Evolutionary conservation across 768 basidiomycete species (phyloP).

Genomic region (Boletus rubescentipes): DNA sequence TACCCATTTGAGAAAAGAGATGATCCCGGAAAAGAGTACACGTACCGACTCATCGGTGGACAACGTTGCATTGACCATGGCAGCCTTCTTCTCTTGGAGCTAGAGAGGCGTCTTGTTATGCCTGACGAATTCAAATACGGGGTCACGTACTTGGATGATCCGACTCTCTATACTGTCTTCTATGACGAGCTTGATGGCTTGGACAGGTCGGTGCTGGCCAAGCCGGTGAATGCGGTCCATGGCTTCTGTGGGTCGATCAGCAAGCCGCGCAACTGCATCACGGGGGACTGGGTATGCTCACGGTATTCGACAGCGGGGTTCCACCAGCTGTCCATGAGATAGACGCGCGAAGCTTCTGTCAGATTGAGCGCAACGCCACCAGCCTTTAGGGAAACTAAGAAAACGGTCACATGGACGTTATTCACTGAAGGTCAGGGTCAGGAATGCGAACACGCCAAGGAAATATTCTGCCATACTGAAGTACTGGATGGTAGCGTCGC

Average conservation of each 20-base stretch:
- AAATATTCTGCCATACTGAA: constrained; percentile 60
- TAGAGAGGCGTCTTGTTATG: constrained; percentile 24
- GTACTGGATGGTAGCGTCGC: constrained; percentile 92
- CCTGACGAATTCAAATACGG: not conserved
- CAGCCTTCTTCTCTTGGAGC: constrained; percentile 97
- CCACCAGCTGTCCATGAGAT: constrained; percentile 99
- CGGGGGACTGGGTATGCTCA: constrained; percentile 38
- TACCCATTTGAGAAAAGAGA: constrained; percentile 10
- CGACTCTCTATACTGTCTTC: constrained; percentile 97
- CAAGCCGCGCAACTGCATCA: not conserved
- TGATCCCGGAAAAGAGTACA: constrained; percentile 3
- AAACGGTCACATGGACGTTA: constrained; percentile 93
- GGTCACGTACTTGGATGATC: constrained; percentile 72
- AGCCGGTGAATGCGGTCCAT: constrained; percentile 98
- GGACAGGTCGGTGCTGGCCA: constrained; percentile 91
- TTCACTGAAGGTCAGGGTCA: constrained; percentile 58
- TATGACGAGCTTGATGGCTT: constrained; percentile 90
- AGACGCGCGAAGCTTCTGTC: constrained; percentile 90
- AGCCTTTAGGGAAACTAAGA: constrained; percentile 93
- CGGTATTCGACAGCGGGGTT: constrained; percentile 94
- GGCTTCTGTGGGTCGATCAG: constrained; percentile 56
- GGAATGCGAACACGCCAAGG: not conserved
- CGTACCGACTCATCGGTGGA: constrained; percentile 77
- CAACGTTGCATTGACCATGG: constrained; percentile 89
- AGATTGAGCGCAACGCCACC: constrained; percentile 91